phyloP scores from a whole-genome alignment of 257 asterid species.

The Salvia rosmarinus region DNA sequence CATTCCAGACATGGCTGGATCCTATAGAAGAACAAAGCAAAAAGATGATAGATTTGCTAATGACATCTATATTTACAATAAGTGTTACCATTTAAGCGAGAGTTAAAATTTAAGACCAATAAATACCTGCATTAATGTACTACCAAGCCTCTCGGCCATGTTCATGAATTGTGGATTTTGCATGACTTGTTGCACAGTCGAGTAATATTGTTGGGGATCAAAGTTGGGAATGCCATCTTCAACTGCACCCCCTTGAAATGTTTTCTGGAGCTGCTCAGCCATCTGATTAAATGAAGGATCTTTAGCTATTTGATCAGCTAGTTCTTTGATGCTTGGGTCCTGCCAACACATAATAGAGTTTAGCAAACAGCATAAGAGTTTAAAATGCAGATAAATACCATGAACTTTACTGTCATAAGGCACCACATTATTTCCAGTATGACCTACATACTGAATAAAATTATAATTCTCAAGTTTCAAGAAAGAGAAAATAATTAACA shows the following conservation, averaged over 20 bases:
- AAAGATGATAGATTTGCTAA: constrained; percentile 18
- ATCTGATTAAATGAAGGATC: constrained; percentile 91
- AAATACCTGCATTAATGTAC: constrained; percentile 81
- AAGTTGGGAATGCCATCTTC: constrained; percentile 78
- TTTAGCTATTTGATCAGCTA: constrained; percentile 92
- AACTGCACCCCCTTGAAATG: constrained; percentile 75
- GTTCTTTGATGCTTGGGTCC: constrained; percentile 95
- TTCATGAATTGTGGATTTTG: constrained; percentile 94
- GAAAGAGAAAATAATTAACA: not conserved
- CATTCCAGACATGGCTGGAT: constrained; percentile 95
- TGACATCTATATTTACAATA: not conserved
- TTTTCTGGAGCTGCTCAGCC: constrained; percentile 97
- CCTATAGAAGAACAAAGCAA: constrained; percentile 50
- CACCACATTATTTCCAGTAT: not conserved
- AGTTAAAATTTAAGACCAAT: not conserved
- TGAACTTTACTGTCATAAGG: constrained; percentile 26
- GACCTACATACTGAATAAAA: not conserved
- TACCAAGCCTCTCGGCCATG: constrained; percentile 97
- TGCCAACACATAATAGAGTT: constrained; percentile 30
- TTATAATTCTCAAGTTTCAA: not conserved
- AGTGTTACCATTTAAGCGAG: not conserved
- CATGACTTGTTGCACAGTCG: constrained; percentile 98
- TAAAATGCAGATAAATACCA: not conserved
- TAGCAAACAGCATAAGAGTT: not conserved
- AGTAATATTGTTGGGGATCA: constrained; percentile 79